A percentile compares a stretch with the other conserved stretches of the same genome.
These are phyloP conservation scores for Dentipellis sp. DNA, from an alignment of 768 basidiomycete genomes.

Conservation along the genomic window DNA sequence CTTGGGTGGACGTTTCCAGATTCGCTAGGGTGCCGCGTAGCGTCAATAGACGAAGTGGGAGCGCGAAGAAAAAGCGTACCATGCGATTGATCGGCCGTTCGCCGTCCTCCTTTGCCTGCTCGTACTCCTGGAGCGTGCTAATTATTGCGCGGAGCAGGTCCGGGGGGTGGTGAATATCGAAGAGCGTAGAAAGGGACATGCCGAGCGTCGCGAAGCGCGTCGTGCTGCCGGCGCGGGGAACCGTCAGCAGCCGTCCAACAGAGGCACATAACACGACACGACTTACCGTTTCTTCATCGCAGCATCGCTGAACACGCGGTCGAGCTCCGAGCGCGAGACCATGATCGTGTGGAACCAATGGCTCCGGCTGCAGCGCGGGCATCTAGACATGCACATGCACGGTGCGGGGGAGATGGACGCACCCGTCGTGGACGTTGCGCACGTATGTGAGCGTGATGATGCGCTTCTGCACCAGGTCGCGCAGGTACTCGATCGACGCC, in stretches of 20 bases:
- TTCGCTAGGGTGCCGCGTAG: slow-evolving; percentile 30
- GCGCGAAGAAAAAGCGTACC: not conserved
- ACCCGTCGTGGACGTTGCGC: slow-evolving; percentile 84
- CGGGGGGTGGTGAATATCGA: slow-evolving; percentile 72
- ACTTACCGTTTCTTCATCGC: slow-evolving; percentile 74
- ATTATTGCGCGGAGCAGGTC: slow-evolving; percentile 73
- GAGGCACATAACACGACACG: not conserved
- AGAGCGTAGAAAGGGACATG: slow-evolving; percentile 74
- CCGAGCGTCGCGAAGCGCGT: slow-evolving; percentile 77
- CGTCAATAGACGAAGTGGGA: slow-evolving; percentile 1
- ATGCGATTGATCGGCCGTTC: slow-evolving; percentile 42
- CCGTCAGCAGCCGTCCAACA: not conserved
- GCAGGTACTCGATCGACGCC: slow-evolving; percentile 68
- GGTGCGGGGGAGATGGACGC: slow-evolving; percentile 19
- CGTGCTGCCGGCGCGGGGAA: slow-evolving; percentile 38
- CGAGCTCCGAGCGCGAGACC: slow-evolving; percentile 65
- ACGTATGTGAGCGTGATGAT: slow-evolving; percentile 81
- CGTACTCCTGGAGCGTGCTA: slow-evolving; percentile 67
- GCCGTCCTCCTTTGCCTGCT: slow-evolving; percentile 65
- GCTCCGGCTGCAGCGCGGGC: slow-evolving; percentile 40
- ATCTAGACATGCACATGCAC: not conserved
- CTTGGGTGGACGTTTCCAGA: slow-evolving; percentile 49
- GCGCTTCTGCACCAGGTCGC: slow-evolving; percentile 76
- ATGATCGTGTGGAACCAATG: slow-evolving; percentile 89
- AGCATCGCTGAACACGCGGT: slow-evolving; percentile 61